Evolutionary conservation across 805 yeast genomes (phyloP).

Genomic region (Monosporozyma siamensis): DNA sequence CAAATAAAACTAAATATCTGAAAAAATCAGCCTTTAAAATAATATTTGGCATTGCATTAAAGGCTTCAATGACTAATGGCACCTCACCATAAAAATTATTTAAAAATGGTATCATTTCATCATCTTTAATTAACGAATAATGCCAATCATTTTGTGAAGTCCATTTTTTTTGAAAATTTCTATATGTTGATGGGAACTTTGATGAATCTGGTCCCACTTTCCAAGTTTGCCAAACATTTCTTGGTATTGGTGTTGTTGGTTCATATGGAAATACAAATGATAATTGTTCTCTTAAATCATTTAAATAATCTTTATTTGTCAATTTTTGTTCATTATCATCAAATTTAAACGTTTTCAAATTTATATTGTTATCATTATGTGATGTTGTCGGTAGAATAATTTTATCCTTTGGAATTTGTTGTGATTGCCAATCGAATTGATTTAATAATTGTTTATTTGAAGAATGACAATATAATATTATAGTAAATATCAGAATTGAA

Average conservation of each 20-base stretch:
- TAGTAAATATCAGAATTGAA: not conserved
- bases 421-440: constrained; percentile 2
- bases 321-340: not conserved
- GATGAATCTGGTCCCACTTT: constrained; percentile 53
- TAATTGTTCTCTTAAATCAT: constrained; percentile 38
- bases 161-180: constrained; percentile 55
- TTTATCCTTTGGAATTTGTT: not conserved
- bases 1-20: constrained; percentile 75
- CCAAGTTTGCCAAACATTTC: constrained; percentile 92
- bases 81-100: constrained; percentile 51
- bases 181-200: constrained; percentile 46
- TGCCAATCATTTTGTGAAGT: constrained; percentile 32
- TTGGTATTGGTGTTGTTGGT: constrained; percentile 53
- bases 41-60: constrained; percentile 62
- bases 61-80: constrained; percentile 73
- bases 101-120: constrained; percentile 47
- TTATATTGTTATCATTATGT: constrained; percentile 10
- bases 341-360: constrained; percentile 11
- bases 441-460: not conserved
- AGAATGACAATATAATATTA: not conserved
- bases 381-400: constrained; percentile 23
- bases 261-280: constrained; percentile 71
- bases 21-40: constrained; percentile 91
- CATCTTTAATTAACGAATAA: constrained; percentile 69
- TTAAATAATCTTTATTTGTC: not conserved